Evolutionary conservation across 495 filamentous ascomycete species (phyloP).

Genomic region (Aspergillus ostianus): DNA sequence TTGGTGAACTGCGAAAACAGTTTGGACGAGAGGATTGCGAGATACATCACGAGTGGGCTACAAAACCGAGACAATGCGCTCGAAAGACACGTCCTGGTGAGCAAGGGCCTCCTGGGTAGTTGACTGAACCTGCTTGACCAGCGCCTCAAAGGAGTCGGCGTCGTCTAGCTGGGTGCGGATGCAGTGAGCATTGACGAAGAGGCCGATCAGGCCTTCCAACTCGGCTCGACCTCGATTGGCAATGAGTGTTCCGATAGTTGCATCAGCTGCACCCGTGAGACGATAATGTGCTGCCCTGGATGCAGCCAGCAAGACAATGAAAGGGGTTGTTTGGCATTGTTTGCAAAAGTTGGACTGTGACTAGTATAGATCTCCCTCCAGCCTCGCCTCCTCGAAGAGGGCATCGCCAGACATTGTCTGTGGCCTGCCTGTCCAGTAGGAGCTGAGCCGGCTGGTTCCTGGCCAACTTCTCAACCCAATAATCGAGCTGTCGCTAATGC

Average conservation of each 20-base stretch:
- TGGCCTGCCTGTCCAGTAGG: background rate
- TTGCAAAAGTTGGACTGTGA: background rate
- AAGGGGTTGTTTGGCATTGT: background rate
- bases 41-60: background rate
- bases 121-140: background rate
- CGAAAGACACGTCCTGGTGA: background rate
- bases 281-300: background rate
- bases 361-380: no score
- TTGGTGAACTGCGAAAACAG: background rate
- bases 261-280: background rate
- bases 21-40: background rate
- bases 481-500: constrained; percentile 3
- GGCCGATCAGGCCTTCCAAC: background rate
- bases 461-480: background rate
- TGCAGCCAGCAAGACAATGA: background rate
- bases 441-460: constrained; percentile 3
- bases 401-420: background rate
- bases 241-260: background rate
- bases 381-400: no score
- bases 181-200: background rate
- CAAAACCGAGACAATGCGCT: background rate
- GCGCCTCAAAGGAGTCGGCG: background rate
- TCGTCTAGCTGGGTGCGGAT: background rate
- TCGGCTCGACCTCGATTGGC: background rate
- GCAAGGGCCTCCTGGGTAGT: background rate